Evolutionary conservation across 768 basidiomycete genomes (phyloP), one percentile per base, ranked within the genome.

Genomic region (Termitomyces sp.): DNA sequence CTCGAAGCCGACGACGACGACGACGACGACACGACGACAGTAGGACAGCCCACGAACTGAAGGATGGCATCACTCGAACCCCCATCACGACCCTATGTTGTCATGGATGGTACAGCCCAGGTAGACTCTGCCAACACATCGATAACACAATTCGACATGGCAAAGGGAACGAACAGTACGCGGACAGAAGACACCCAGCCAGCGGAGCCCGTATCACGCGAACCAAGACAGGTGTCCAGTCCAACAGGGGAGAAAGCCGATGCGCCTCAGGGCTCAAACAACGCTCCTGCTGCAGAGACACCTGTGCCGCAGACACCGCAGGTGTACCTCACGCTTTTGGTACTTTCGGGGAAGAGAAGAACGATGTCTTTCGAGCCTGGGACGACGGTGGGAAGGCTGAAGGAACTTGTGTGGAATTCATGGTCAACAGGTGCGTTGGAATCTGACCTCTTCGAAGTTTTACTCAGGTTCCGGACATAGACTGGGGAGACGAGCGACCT

Each of bases 361-460:
- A 83, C 84, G 0, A 89, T 91, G 82, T 74, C 80, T 0, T 93
- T 93, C 62, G 88, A 89, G 30, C 88, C 89, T 13, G 83, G 84
- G 62, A 88, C 82, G 22, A 87, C 88, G 0, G 75, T 92, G 33
- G 88, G 88, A 18, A 78, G 91, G 63, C 86, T 91, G 30, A 92
- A 92, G 71, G 91, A 93, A 73, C 80, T 93, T 47, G 82, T 87
- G 37, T 92, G 91, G 90, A 89, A 86, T 72, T 81, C 84, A 34
- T 93, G 91, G 90, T 88, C 88, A 30, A 73, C 76, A 64, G 89
- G 89, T 86, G 61, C 66, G 82, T 73, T 55, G 20, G 22, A 26
- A n/a, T 20, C 22, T 14, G 9, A 37, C 24, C 32, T 24, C 14
- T 20, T 27, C 2, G 16, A 34, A 30, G 9, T 24, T 10, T 57